These are phyloP conservation scores for Cucurbitaria berberidis DNA, from an alignment of 2,329 filamentous ascomycete species.

Conservation along the genomic window DNA sequence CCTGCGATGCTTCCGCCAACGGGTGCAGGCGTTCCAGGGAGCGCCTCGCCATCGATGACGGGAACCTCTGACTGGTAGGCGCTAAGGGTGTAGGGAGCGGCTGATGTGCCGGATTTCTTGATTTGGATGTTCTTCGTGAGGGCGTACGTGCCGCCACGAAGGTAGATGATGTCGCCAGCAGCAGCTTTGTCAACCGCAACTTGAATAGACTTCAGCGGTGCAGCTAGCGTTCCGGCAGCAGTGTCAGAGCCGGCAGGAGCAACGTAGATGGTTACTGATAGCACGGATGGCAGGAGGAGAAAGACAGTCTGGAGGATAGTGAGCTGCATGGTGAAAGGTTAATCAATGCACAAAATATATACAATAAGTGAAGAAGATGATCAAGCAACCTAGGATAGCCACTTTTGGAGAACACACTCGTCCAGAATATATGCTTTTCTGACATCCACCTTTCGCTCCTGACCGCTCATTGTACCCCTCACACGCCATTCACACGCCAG, in stretches of 20 bases:
- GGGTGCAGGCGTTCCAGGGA: constrained; percentile 51
- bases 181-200: constrained; percentile 54
- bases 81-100: constrained; percentile 51
- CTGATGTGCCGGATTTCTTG: constrained; percentile 48
- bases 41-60: constrained; percentile 55
- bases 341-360: neutral
- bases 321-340: constrained; percentile 11
- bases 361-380: neutral
- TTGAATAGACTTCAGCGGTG: constrained; percentile 57
- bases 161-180: constrained; percentile 56
- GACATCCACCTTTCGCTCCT: neutral
- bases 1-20: constrained; percentile 51
- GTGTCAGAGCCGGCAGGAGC: constrained; percentile 51
- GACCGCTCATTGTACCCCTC: neutral
- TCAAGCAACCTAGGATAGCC: neutral
- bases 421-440: neutral
- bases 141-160: constrained; percentile 55
- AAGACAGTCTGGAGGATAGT: constrained; percentile 15
- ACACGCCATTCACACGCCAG: neutral
- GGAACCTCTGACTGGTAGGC: constrained; percentile 55
- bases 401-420: neutral
- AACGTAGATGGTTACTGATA: constrained; percentile 53
- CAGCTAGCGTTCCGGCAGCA: constrained; percentile 49
- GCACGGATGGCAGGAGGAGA: constrained; percentile 15
- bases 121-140: constrained; percentile 58